A percentile compares a stretch with the other conserved stretches of the same genome.
Conservation (phyloP, 441 rosid genomes). For the Erysimum cheiri region DNA sequence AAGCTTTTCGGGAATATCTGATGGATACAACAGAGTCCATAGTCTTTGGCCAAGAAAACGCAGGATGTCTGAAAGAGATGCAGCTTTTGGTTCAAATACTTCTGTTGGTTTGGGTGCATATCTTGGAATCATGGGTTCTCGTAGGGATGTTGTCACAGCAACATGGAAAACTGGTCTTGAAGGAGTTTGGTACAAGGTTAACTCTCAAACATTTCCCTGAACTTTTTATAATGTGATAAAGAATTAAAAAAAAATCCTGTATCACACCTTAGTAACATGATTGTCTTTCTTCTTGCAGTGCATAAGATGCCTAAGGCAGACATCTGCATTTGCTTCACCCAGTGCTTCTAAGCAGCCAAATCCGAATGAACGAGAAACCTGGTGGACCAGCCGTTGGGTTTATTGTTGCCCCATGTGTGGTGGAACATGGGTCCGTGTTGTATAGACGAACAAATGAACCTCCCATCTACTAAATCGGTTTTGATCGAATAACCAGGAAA, state of each 20-base stretch:
- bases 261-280: slow-evolving; percentile 8
- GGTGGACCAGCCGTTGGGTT: slow-evolving; percentile 99
- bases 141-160: slow-evolving; percentile 96
- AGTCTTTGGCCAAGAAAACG: slow-evolving; percentile 98
- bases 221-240: background rate
- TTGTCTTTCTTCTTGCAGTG: slow-evolving; percentile 61
- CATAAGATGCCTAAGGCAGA: slow-evolving; percentile 96
- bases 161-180: slow-evolving; percentile 98
- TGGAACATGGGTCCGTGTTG: slow-evolving; percentile 98
- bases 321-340: slow-evolving; percentile 85
- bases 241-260: background rate
- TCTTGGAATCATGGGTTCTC: slow-evolving; percentile 99
- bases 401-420: slow-evolving; percentile 99
- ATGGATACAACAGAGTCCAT: slow-evolving; percentile 67
- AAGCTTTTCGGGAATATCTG: slow-evolving; percentile 54
- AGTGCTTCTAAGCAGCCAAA: slow-evolving; percentile 58
- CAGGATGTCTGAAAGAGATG: slow-evolving; percentile 97
- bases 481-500: slow-evolving; percentile 3
- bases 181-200: slow-evolving; percentile 97
- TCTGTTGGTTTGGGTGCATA: slow-evolving; percentile 94
- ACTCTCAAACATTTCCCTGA: slow-evolving; percentile 7
- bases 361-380: slow-evolving; percentile 73
- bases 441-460: slow-evolving; percentile 47
- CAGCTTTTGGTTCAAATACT: slow-evolving; percentile 95
- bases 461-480: background rate